Base-by-base conservation (phyloP, 306 rosid genomes). In the Gillenia trifoliata region DNA sequence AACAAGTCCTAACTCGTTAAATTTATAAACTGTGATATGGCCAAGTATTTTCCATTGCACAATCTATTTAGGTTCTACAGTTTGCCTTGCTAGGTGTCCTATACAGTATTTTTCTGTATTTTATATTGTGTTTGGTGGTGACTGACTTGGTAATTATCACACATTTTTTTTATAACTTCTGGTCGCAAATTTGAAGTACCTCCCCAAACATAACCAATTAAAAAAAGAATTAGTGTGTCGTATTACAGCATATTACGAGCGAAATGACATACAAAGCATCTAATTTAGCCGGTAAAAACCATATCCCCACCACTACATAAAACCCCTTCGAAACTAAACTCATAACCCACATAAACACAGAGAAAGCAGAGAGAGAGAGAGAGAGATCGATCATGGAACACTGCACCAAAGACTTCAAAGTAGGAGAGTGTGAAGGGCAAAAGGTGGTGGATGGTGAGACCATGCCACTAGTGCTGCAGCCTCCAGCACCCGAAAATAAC, bases 381-480 rank as follows among this genome's bases (percentile, higher is more conserved):
- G 11, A 73, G 64, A 61, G 15, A 56, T 22, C 68, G 47, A 41
- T 4, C 16, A 91, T 90, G 94, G 96, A 86, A 40, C 77, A 56
- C 55, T 47, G 70, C 22, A 79, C 86, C 86, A 85, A 87, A 77
- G 86, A 82, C 56, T 90, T 92, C 85, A 88, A 82, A 74, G 84
- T 81, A 19, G 98, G 94, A 23, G 83, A 73, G 5, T 90, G 96
- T 60, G 92, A 90, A 22, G 98, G 98, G 40, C 89, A 90, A 29
- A 90, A 82, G 40, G 74, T 81, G 16, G 92, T 92, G 12, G 88
- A 92, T 79, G 98, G 98, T 1, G 98, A 92, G 83, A 83, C 76
- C 47, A 75, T 92, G 73, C 98, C 98, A 26, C 78, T 90, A 29
- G 88, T 92, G 67, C 77, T 92, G 16, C 72, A 82, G 57, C 91